Conservation (phyloP, 805 yeast genomes). For the Cephaloascus fragrans region DNA sequence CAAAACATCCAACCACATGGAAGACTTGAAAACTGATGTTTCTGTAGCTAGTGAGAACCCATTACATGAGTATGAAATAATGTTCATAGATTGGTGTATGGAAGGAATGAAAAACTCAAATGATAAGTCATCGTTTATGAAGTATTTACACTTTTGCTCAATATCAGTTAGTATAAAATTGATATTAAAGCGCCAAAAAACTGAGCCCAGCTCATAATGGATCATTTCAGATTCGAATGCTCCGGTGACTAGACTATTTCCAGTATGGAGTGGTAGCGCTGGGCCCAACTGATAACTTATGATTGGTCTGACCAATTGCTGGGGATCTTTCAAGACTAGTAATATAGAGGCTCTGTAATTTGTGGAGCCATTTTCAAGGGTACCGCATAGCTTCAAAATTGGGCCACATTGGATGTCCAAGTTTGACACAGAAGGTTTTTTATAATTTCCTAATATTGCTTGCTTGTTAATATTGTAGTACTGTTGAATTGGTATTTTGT, state of each 20-base stretch:
- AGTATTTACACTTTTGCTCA: constrained; percentile 60
- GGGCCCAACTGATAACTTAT: constrained; percentile 2
- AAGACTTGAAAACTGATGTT: constrained; percentile 57
- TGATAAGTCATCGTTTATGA: constrained; percentile 34
- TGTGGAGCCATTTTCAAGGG: constrained; percentile 35
- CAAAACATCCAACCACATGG: constrained; percentile 82
- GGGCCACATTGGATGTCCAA: constrained; percentile 70
- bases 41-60: constrained; percentile 77
- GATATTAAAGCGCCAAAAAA: constrained; percentile 61
- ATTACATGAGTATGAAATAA: constrained; percentile 79
- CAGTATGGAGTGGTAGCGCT: constrained; percentile 6
- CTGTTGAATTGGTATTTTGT: neutral
- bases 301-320: constrained; percentile 15
- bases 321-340: constrained; percentile 47
- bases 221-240: constrained; percentile 36
- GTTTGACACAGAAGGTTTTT: neutral
- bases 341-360: constrained; percentile 63
- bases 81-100: constrained; percentile 58
- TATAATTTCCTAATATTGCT: neutral
- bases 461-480: neutral
- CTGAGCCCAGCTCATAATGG: constrained; percentile 30
- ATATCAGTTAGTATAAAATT: constrained; percentile 32
- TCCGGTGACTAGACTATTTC: constrained; percentile 18
- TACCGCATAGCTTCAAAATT: constrained; percentile 54
- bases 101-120: constrained; percentile 67